phyloP scores from a whole-genome alignment of 495 filamentous ascomycete genomes.

The Penicillium ochrochloron region DNA sequence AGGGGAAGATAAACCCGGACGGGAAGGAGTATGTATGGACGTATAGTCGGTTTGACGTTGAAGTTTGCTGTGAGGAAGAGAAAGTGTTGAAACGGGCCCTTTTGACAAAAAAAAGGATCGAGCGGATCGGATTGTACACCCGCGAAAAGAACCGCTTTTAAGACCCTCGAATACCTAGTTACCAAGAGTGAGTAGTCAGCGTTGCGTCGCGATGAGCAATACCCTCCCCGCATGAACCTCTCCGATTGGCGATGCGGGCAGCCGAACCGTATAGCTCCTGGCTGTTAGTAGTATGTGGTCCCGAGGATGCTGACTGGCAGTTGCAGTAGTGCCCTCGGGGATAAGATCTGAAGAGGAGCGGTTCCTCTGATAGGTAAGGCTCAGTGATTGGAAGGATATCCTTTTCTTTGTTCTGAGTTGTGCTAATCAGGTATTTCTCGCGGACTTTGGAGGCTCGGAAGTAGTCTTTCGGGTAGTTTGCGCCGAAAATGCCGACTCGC shows the following conservation, averaged over 20 bases:
- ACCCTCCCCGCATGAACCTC: conserved; percentile 6
- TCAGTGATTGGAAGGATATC: conserved; percentile 3
- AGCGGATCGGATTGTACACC: neutral
- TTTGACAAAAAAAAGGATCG: neutral
- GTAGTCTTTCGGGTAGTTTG: conserved; percentile 15
- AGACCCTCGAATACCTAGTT: neutral
- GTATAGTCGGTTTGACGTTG: neutral
- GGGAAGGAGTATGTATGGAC: neutral
- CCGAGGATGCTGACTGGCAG: neutral
- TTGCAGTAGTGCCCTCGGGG: conserved; percentile 7
- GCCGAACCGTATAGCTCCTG: neutral
- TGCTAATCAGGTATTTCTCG: neutral
- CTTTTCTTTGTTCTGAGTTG: neutral
- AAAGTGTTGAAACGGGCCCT: neutral
- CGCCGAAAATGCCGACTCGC: conserved; percentile 8
- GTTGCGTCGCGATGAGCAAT: neutral
- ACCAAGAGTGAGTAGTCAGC: neutral
- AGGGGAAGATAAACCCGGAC: neutral
- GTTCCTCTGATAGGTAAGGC: neutral
- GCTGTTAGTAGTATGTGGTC: neutral
- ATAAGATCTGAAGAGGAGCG: conserved; percentile 9
- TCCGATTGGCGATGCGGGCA: conserved; percentile 4
- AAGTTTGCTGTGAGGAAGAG: neutral
- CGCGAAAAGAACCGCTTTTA: neutral
- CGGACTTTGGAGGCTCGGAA: neutral